A percentile compares a stretch with the other conserved stretches of the same genome.
Conservation (phyloP, 306 rosid genomes). For the Glycine latifolia region DNA sequence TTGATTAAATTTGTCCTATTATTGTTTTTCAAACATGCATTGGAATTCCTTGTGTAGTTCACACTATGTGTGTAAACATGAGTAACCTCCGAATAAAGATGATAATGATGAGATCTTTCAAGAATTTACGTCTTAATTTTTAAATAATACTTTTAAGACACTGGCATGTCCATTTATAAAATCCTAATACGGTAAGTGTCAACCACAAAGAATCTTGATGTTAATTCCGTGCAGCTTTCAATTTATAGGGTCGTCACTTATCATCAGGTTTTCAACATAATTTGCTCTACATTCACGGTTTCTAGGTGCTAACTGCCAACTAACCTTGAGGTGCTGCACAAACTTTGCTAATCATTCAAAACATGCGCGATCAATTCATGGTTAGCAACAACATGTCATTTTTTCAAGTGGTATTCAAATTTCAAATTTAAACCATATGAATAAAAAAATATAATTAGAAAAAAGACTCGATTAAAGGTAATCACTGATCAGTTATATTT, state of each 20-base stretch:
- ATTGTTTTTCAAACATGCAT: slow-evolving; percentile 19
- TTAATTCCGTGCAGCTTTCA: not conserved
- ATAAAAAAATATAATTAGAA: no score
- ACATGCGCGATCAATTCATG: not conserved
- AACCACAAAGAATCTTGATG: no score
- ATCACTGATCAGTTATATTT: no score
- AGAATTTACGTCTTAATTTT: not conserved
- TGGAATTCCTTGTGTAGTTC: slow-evolving; percentile 4
- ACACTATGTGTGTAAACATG: slow-evolving; percentile 1
- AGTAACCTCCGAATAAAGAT: not conserved
- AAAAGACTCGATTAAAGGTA: no score
- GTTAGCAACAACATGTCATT: not conserved
- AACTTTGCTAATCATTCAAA: slow-evolving; percentile 5
- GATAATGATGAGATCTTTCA: not conserved
- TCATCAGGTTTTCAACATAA: not conserved
- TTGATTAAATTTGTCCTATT: slow-evolving; percentile 11
- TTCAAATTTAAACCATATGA: no score
- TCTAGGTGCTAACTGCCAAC: not conserved
- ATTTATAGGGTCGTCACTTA: not conserved
- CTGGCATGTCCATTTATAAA: not conserved
- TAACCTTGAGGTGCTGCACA: slow-evolving; percentile 9
- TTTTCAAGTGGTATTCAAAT: no score
- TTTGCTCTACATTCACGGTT: not conserved
- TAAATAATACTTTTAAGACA: not conserved
- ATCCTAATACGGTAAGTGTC: not conserved